Conservation (phyloP, 2,329 filamentous ascomycete genomes). For the Periconia macrospinosa region DNA sequence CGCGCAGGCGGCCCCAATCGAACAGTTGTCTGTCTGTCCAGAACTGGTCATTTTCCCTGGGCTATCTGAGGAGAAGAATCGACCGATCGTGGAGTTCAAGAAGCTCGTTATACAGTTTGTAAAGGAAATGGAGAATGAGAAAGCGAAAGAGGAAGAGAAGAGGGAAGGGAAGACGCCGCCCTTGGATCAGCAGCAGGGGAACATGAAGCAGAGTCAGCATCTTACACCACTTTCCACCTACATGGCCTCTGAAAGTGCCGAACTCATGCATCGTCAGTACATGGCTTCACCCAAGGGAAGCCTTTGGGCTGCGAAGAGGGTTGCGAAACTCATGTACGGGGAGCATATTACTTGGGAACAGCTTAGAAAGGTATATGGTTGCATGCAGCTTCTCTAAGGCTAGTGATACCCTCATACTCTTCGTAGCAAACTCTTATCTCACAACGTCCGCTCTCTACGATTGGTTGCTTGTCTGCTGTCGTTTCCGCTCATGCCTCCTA, state of each 20-base stretch:
- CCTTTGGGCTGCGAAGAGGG: conserved; percentile 15
- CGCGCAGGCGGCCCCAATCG: conserved; percentile 13
- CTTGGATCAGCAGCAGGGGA: conserved; percentile 11
- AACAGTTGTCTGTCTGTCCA: conserved; percentile 34
- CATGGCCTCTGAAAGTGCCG: conserved; percentile 18
- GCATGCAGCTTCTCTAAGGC: conserved; percentile 13
- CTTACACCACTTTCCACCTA: conserved; percentile 16
- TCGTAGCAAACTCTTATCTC: conserved; percentile 11
- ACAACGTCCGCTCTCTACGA: conserved; percentile 14
- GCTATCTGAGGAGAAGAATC: conserved; percentile 16
- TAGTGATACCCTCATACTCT: conserved; percentile 9
- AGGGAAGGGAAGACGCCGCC: conserved; percentile 7
- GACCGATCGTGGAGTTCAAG: conserved; percentile 14
- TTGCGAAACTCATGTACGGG: conserved; percentile 17
- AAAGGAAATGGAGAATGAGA: conserved; percentile 16
- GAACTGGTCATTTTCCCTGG: conserved; percentile 24
- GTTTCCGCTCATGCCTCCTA: conserved; percentile 7
- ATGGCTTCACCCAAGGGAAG: conserved; percentile 15
- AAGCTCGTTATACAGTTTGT: conserved; percentile 15
- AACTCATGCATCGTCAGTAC: conserved; percentile 17
- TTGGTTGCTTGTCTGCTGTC: conserved; percentile 15
- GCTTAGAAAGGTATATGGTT: conserved; percentile 15
- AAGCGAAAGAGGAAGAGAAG: too few species aligned
- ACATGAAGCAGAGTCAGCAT: conserved; percentile 11
- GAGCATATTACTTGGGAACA: conserved; percentile 18